phyloP scores from a whole-genome alignment of 352 stramenopile species.

The Ophiocytium majus region DNA sequence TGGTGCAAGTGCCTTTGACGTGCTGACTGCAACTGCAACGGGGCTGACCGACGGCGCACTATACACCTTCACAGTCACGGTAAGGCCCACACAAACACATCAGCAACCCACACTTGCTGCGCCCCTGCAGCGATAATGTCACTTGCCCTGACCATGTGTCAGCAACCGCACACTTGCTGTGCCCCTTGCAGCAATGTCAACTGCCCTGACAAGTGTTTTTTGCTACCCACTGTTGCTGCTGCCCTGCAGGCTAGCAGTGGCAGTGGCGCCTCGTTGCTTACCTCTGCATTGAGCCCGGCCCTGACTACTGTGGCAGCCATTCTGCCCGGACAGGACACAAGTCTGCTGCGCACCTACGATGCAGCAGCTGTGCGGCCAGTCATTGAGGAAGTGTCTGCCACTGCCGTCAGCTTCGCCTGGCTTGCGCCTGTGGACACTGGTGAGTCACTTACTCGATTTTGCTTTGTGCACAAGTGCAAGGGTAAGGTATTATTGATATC shows the following conservation, averaged over 20 bases:
- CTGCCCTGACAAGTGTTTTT: not conserved
- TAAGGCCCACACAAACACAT: too few relatives aligned
- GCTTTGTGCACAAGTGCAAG: too few relatives aligned
- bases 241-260: constrained; percentile 36
- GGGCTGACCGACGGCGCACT: constrained; percentile 73
- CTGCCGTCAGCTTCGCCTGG: constrained; percentile 47
- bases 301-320: constrained; percentile 80
- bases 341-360: too few relatives aligned
- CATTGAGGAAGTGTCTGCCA: constrained; percentile 32
- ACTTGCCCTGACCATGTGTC: too few relatives aligned
- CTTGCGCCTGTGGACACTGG: constrained; percentile 42
- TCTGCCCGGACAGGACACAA: constrained; percentile 59
- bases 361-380: too few relatives aligned
- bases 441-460: too few relatives aligned
- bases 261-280: constrained; percentile 60
- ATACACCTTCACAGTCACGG: too few relatives aligned
- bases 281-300: constrained; percentile 64
- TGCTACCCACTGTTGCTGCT: not conserved
- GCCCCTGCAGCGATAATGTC: too few relatives aligned
- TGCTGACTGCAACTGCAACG: constrained; percentile 14
- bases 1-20: constrained; percentile 16
- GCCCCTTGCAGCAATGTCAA: not conserved
- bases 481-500: too few relatives aligned
- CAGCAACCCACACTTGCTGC: too few relatives aligned
- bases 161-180: too few relatives aligned